Base-by-base conservation (phyloP, 371 early-diverging fungal species). In the Circinella minor region DNA sequence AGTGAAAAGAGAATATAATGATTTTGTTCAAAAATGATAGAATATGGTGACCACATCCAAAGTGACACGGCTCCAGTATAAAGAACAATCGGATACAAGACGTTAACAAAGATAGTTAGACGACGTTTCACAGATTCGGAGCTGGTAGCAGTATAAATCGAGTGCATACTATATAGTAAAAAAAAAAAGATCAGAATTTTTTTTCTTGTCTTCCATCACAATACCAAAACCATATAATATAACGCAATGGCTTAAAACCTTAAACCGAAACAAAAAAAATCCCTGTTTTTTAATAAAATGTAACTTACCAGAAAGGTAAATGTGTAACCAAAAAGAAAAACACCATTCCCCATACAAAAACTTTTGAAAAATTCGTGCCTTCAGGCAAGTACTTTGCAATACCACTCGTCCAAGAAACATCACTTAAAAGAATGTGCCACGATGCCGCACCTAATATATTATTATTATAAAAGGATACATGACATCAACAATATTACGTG, bases 11-110 rank as follows among this genome's bases (percentile, higher is more conserved):
- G 78, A 18, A 93, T 84, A 49, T 90, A 79, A 67, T 94, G 93
- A 57, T 89, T 77, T 43, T 89, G 77, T 36, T 74, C 49, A 43
- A 92, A 73, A 59, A 94, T 81, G 54, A 76, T 85, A 8, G 92
- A 91, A 66, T 88, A 80, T 51, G 92, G 91, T 8, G 90, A 86
- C 36, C 81, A 82, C n/a, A 90, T 66, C 96, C 96, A 95, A 9
- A 71, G 55, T 5, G 48, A 55, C 4, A 69, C 57, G 11, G 61
- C 70, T 11, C 49, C 39, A 18, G 63, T 55, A 37, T 71, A 71
- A 20, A 55, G 62, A 20, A 61, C 46, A 10, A 73, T 69, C 14
- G 73, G 73, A 4, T 64, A 61, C 9, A 66, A 27, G 13, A 69
- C 66, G 17, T 65, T 66, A 9, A 61, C 70, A 55, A 69, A 61